These are phyloP conservation scores for Ophiocytium majus DNA, from an alignment of 352 stramenopile genomes.

Conservation along the genomic window DNA sequence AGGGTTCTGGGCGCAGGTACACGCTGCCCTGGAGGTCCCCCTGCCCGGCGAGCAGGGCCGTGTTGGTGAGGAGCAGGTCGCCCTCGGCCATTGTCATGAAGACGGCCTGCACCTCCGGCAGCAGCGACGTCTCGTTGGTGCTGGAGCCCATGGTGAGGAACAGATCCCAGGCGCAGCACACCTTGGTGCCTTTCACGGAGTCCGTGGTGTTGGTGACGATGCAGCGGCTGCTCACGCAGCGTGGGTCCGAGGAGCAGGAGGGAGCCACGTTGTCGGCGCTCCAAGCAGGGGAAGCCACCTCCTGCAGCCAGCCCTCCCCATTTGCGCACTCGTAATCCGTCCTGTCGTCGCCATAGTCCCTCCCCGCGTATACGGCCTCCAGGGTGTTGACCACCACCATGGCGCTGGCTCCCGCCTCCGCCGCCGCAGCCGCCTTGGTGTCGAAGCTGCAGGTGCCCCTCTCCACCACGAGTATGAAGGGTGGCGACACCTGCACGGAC, in stretches of 20 bases:
- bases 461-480: slow-evolving; percentile 52
- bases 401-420: slow-evolving; percentile 34
- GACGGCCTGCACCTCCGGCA: slow-evolving; percentile 33
- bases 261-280: slow-evolving; percentile 34
- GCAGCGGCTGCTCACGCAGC: slow-evolving; percentile 45
- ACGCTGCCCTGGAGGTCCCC: slow-evolving; percentile 15
- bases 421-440: slow-evolving; percentile 43
- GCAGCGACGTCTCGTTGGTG: background rate
- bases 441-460: slow-evolving; percentile 56
- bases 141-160: slow-evolving; percentile 55
- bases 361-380: slow-evolving; percentile 49
- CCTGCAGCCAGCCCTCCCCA: slow-evolving; percentile 49
- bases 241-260: slow-evolving; percentile 31
- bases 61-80: slow-evolving; percentile 13
- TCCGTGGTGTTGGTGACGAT: slow-evolving; percentile 56
- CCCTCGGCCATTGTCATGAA: slow-evolving; percentile 52
- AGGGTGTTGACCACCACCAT: slow-evolving; percentile 55
- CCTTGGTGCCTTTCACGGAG: slow-evolving; percentile 29
- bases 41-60: background rate
- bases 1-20: slow-evolving; percentile 33
- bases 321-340: slow-evolving; percentile 58
- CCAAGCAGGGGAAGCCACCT: slow-evolving; percentile 41
- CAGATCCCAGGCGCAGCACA: slow-evolving; percentile 54
- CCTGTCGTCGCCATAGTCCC: slow-evolving; percentile 30
- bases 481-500: background rate